Conservation (phyloP, 2,329 filamentous ascomycete genomes). For the Ceratocystis albifundus region DNA sequence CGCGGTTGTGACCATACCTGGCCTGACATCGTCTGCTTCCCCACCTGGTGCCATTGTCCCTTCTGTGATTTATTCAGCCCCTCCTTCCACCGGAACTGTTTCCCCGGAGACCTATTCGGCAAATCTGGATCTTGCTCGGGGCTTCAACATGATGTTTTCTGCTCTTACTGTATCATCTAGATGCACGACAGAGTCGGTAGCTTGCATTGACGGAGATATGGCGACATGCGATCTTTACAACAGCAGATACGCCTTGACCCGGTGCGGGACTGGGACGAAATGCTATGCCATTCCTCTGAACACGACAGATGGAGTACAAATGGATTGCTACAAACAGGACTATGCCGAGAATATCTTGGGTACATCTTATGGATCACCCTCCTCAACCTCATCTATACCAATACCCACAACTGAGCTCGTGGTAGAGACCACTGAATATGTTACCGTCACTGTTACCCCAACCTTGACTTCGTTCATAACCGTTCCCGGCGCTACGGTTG, state of each 20-base stretch:
- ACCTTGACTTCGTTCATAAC: constrained; percentile 19
- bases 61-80: constrained; percentile 29
- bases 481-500: not conserved
- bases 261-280: constrained; percentile 30
- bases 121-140: constrained; percentile 37
- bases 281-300: constrained; percentile 48
- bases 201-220: constrained; percentile 42
- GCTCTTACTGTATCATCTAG: constrained; percentile 36
- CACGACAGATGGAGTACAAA: constrained; percentile 36
- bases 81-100: constrained; percentile 34
- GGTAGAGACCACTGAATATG: not conserved
- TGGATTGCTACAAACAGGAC: constrained; percentile 37
- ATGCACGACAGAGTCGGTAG: constrained; percentile 38
- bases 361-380: not conserved
- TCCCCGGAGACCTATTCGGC: constrained; percentile 34
- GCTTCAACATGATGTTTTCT: constrained; percentile 40
- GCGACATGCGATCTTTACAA: constrained; percentile 35
- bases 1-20: constrained; percentile 11
- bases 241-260: constrained; percentile 35
- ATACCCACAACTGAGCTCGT: not conserved
- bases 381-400: not conserved
- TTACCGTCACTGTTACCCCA: constrained; percentile 23
- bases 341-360: constrained; percentile 37
- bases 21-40: not conserved
- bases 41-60: not conserved